A percentile compares a stretch with the other conserved stretches of the same genome.
These are phyloP conservation scores for Verticillium klebahnii DNA, from an alignment of 2,329 filamentous ascomycete species.

Conservation along the genomic window DNA sequence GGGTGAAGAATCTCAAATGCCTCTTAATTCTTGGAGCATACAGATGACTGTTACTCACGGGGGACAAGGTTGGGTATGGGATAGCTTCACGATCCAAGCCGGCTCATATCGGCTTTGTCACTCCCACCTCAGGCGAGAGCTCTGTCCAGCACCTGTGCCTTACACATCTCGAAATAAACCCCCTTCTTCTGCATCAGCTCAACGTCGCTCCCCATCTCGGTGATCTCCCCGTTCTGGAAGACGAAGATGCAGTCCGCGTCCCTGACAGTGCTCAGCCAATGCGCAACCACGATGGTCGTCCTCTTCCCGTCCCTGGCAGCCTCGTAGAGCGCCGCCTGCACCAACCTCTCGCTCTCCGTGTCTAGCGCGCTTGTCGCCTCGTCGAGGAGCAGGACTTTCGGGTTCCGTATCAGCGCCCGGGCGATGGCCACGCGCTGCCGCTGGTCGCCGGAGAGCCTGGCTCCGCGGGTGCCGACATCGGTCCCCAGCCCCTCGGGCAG, in stretches of 20 bases:
- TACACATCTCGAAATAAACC: slow-evolving; percentile 2
- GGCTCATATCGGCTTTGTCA: too few species aligned
- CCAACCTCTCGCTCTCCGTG: slow-evolving; percentile 46
- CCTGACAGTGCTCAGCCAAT: slow-evolving; percentile 35
- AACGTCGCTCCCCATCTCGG: slow-evolving; percentile 34
- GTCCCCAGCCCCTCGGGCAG: slow-evolving; percentile 51
- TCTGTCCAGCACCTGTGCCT: slow-evolving; percentile 8
- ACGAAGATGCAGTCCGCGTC: slow-evolving; percentile 40
- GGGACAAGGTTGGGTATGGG: too few species aligned
- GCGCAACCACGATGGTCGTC: slow-evolving; percentile 30
- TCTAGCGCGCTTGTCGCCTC: slow-evolving; percentile 65
- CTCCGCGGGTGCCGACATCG: slow-evolving; percentile 59
- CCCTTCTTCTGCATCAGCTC: slow-evolving; percentile 16
- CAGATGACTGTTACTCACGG: too few species aligned
- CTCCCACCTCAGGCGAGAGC: too few species aligned
- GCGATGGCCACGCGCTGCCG: slow-evolving; percentile 63
- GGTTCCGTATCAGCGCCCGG: slow-evolving; percentile 55
- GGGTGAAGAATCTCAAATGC: too few species aligned
- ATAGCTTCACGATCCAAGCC: too few species aligned
- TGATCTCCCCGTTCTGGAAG: slow-evolving; percentile 32
- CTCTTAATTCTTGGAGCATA: too few species aligned
- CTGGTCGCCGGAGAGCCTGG: slow-evolving; percentile 66
- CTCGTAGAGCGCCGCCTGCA: slow-evolving; percentile 40
- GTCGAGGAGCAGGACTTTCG: slow-evolving; percentile 61
- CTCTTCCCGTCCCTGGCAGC: slow-evolving; percentile 7